Evolutionary conservation across 495 filamentous ascomycete genomes (phyloP).

Genomic region (Penicillium lagena): DNA sequence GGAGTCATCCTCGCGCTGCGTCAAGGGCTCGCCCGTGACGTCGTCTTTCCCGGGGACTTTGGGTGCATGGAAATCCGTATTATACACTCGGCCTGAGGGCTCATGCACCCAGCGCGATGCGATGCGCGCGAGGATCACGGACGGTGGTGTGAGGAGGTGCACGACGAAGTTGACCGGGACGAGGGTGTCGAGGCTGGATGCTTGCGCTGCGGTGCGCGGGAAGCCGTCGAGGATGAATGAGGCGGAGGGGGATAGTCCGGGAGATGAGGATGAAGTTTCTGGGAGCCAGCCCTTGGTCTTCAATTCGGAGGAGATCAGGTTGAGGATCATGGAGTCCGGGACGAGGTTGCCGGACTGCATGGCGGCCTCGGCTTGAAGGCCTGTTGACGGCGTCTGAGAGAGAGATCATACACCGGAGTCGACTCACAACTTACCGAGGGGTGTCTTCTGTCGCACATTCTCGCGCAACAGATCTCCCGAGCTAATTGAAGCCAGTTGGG

Average conservation of each 20-base stretch:
- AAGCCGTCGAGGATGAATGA: slow-evolving; percentile 97
- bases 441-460: slow-evolving; percentile 82
- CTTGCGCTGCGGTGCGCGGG: slow-evolving; percentile 80
- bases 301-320: slow-evolving; percentile 84
- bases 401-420: not conserved
- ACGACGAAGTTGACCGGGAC: slow-evolving; percentile 92
- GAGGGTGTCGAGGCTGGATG: slow-evolving; percentile 64
- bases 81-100: slow-evolving; percentile 87
- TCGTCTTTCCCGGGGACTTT: slow-evolving; percentile 79
- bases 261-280: slow-evolving; percentile 20
- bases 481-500: slow-evolving; percentile 84
- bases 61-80: slow-evolving; percentile 84
- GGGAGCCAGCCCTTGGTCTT: slow-evolving; percentile 74
- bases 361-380: slow-evolving; percentile 78
- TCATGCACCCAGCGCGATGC: slow-evolving; percentile 90
- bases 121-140: slow-evolving; percentile 84
- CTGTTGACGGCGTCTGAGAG: slow-evolving; percentile 32
- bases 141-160: slow-evolving; percentile 40
- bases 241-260: slow-evolving; percentile 58
- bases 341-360: slow-evolving; percentile 83
- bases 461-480: slow-evolving; percentile 87
- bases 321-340: slow-evolving; percentile 83
- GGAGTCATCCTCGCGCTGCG: slow-evolving; percentile 76
- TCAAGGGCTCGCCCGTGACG: slow-evolving; percentile 81
- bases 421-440: slow-evolving; percentile 57